phyloP scores from a whole-genome alignment of 2,329 filamentous ascomycete genomes.

The Epicoccum sorghinum region DNA sequence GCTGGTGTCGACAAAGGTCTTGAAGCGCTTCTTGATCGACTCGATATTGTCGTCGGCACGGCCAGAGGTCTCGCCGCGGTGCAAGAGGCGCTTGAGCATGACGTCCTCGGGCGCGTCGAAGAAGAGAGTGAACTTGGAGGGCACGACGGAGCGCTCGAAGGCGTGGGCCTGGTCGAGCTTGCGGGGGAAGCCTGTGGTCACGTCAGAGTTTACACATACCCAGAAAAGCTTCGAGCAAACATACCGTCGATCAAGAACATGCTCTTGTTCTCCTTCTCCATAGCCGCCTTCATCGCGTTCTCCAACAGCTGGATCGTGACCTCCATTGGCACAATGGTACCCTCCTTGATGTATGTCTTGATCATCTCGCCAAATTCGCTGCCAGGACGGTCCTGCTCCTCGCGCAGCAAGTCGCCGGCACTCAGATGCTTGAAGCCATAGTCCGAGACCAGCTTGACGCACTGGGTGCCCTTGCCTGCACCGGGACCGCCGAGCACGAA shows the following conservation, averaged over 20 bases:
- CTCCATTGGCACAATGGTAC: constrained; percentile 98
- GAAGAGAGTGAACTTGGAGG: constrained; percentile 85
- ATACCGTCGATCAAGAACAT: constrained; percentile 75
- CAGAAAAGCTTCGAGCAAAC: neutral
- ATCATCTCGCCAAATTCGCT: constrained; percentile 93
- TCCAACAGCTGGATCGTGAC: constrained; percentile 92
- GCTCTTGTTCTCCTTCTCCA: constrained; percentile 60
- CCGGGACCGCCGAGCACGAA: constrained; percentile 97
- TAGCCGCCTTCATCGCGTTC: constrained; percentile 82
- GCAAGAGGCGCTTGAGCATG: constrained; percentile 82
- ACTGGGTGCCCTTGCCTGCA: constrained; percentile 96
- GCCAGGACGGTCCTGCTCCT: constrained; percentile 86
- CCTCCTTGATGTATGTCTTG: constrained; percentile 90
- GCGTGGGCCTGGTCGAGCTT: constrained; percentile 96
- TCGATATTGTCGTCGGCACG: constrained; percentile 92
- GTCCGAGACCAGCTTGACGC: constrained; percentile 81
- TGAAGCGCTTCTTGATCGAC: constrained; percentile 95
- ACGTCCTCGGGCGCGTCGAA: constrained; percentile 90
- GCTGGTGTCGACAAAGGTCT: constrained; percentile 90
- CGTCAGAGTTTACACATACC: neutral
- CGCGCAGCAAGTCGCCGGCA: constrained; percentile 89
- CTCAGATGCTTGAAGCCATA: constrained; percentile 93
- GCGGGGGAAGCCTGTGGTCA: constrained; percentile 75
- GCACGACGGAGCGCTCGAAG: constrained; percentile 89
- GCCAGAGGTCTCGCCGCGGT: constrained; percentile 91